Evolutionary conservation across 2,329 filamentous ascomycete species (phyloP).

Genomic region (Hirsutella thompsonii): DNA sequence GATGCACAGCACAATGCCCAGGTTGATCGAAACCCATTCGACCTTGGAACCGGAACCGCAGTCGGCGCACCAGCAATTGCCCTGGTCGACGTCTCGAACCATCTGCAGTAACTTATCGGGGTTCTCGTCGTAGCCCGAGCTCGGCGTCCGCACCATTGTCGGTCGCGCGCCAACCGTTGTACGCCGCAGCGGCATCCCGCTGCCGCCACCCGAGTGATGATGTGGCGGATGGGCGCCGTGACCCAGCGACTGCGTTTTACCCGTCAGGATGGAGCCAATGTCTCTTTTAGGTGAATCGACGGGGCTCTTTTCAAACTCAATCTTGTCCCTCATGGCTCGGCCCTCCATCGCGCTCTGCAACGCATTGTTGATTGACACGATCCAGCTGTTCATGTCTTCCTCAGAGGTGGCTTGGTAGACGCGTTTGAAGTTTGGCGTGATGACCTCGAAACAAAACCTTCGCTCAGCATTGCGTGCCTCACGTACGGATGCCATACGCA

Average conservation of each 20-base stretch:
- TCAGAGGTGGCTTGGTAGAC: constrained; percentile 97
- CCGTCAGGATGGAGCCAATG: constrained; percentile 84
- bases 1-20: constrained; percentile 92
- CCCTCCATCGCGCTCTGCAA: constrained; percentile 91
- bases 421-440: constrained; percentile 88
- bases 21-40: constrained; percentile 97
- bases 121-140: constrained; percentile 65
- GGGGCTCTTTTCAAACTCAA: constrained; percentile 20
- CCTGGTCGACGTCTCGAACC: constrained; percentile 80
- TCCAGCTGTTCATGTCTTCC: constrained; percentile 97
- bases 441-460: constrained; percentile 95
- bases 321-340: constrained; percentile 45
- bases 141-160: constrained; percentile 52
- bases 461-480: constrained; percentile 91
- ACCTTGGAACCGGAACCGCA: constrained; percentile 86
- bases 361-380: constrained; percentile 90
- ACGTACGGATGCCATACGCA: constrained; percentile 91
- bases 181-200: constrained; percentile 58
- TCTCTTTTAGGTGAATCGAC: constrained; percentile 58
- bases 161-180: constrained; percentile 88
- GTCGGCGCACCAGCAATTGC: constrained; percentile 88
- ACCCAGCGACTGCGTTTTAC: constrained; percentile 67
- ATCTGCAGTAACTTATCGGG: constrained; percentile 77
- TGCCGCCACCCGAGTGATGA: constrained; percentile 29
- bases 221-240: constrained; percentile 39